Base-by-base conservation (phyloP, 148 eudicot genomes). In the Dysphania ambrosioides region DNA sequence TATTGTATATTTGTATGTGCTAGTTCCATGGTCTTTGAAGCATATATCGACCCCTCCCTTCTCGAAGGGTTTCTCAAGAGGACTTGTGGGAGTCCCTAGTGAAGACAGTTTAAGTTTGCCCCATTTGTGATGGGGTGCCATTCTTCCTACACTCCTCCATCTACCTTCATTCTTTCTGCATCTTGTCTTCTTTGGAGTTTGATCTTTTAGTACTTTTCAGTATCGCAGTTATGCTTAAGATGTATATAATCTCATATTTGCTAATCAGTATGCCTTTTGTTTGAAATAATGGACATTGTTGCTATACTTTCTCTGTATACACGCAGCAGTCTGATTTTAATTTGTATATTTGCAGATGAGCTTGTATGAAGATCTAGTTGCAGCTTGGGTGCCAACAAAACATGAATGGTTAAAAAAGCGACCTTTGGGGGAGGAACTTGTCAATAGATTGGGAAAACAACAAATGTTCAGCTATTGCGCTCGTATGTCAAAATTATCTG, bases 311-410 rank as follows among this genome's bases (percentile, higher is more conserved):
- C 31, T 63, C 42, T 23, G 53, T 24, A 38, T 70, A 26, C 30
- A 44, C 8, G 44, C 18, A 31, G 53, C n/a, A 38, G 35, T 73
- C 76, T 71, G 15, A 77, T 44, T 64, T 71, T 68, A 41, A 23
- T 18, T 72, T 32, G 42, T 40, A 67, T 71, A 24, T 77, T 63
- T 78, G 81, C 90, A 96, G 99, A 90, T 96, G 97, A 92, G 99
- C 81, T 85, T 96, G 86, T 96, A 96, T 75, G 99, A 96, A 84
- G 97, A 96, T 82, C 88, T 96, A 72, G 97, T 96, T 70, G 99
- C 99, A 68, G 97, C 99, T 86, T 96, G 99, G 99, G 99, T 92
- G 60, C 97, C 93, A 62, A 86, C 88, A 72, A 96, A 85, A 77
- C 99, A 92, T 79, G 93, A 88, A 78, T 96, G 97, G 99, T 81